phyloP scores from a whole-genome alignment of 2,329 filamentous ascomycete species.

The Scedosporium aurantiacum region DNA sequence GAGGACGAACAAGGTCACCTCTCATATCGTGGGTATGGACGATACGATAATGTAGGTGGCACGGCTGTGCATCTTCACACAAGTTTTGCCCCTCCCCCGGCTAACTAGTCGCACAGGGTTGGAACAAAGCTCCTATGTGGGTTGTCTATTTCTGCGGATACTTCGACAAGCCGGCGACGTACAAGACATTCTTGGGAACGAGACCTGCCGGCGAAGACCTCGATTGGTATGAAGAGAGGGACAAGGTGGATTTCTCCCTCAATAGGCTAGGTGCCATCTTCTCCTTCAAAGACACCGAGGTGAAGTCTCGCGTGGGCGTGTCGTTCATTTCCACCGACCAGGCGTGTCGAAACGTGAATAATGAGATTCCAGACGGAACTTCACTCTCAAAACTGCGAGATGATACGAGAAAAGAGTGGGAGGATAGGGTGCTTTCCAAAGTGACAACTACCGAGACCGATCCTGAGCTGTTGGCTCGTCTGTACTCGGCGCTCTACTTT shows the following conservation, averaged over 20 bases:
- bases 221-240: conserved; percentile 19
- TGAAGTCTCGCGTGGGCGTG: conserved; percentile 52
- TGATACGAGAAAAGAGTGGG: conserved; percentile 44
- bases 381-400: conserved; percentile 31
- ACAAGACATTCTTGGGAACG: conserved; percentile 31
- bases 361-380: conserved; percentile 40
- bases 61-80: neutral
- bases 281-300: conserved; percentile 32
- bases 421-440: conserved; percentile 49
- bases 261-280: conserved; percentile 41
- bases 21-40: conserved; percentile 48
- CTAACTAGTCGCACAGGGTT: conserved; percentile 30
- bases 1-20: conserved; percentile 16
- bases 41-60: conserved; percentile 46
- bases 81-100: neutral
- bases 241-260: conserved; percentile 20
- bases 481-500: conserved; percentile 61
- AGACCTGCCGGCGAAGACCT: conserved; percentile 20
- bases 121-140: conserved; percentile 54
- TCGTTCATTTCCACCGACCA: conserved; percentile 54
- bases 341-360: conserved; percentile 47
- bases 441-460: conserved; percentile 49
- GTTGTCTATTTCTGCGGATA: conserved; percentile 52
- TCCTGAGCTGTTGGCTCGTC: conserved; percentile 41
- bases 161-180: conserved; percentile 37